These are phyloP conservation scores for Neobulgaria alba DNA, from an alignment of 2,329 filamentous ascomycete genomes.

Conservation along the genomic window DNA sequence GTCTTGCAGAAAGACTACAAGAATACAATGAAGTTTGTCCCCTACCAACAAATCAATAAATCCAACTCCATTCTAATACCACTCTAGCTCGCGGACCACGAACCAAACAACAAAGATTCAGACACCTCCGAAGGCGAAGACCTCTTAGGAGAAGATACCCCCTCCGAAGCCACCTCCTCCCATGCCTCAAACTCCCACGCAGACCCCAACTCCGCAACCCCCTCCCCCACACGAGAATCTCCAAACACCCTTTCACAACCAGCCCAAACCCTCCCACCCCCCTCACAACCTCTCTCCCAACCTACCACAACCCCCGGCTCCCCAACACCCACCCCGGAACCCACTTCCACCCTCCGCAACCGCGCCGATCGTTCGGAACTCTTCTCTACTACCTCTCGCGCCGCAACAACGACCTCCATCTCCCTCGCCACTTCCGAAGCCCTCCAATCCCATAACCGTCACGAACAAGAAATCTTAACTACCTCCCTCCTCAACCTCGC, in stretches of 20 bases:
- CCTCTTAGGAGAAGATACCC: conserved; percentile 44
- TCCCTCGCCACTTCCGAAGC: conserved; percentile 55
- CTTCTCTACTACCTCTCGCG: conserved; percentile 16
- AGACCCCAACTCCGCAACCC: conserved; percentile 8
- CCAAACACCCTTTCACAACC: conserved; percentile 5
- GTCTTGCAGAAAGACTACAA: conserved; percentile 55
- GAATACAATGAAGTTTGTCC: conserved; percentile 54
- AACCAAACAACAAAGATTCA: conserved; percentile 18
- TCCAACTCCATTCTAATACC: conserved; percentile 1
- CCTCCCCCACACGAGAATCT: conserved; percentile 8
- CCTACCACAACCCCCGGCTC: conserved; percentile 3
- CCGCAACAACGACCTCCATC: conserved; percentile 17
- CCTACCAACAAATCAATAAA: too few relatives aligned
- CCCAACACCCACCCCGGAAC: conserved; percentile 6
- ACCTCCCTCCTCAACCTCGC: conserved; percentile 76
- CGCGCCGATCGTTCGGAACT: conserved; percentile 15
- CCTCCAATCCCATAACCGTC: conserved; percentile 66
- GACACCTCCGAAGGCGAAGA: conserved; percentile 45
- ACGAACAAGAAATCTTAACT: conserved; percentile 77
- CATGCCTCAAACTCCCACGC: conserved; percentile 9
- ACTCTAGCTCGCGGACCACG: conserved; percentile 18
- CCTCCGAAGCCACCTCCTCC: conserved; percentile 32
- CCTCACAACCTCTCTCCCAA: background rate
- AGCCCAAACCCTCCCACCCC: background rate
- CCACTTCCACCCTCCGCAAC: conserved; percentile 18